Conservation (phyloP, 1,139 yeast genomes). For the Yamadazyma jaroonii region DNA sequence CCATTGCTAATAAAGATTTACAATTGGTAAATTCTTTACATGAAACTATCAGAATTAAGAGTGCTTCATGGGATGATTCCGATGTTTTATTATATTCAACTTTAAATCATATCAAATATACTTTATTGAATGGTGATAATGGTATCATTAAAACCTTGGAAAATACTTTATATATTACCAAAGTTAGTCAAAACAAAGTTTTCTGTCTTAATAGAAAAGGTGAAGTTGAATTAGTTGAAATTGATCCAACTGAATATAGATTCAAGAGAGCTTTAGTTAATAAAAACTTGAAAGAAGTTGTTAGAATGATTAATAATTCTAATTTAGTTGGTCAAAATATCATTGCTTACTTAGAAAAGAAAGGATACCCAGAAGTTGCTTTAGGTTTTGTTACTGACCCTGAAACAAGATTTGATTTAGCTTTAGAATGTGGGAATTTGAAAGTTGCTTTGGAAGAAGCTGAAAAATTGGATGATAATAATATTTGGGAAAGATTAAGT, state of each 20-base stretch:
- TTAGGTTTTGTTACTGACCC: slow-evolving; percentile 96
- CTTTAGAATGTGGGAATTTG: slow-evolving; percentile 89
- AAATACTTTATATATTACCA: slow-evolving; percentile 82
- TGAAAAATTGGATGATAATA: slow-evolving; percentile 61
- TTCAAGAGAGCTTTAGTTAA: slow-evolving; percentile 91
- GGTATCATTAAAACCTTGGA: slow-evolving; percentile 93
- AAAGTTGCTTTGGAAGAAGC: slow-evolving; percentile 90
- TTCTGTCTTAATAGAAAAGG: slow-evolving; percentile 86
- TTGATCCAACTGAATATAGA: slow-evolving; percentile 96
- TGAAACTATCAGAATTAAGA: slow-evolving; percentile 94
- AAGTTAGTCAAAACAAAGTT: slow-evolving; percentile 67
- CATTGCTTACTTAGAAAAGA: slow-evolving; percentile 89
- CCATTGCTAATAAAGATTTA: slow-evolving; percentile 77
- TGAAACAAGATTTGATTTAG: slow-evolving; percentile 92
- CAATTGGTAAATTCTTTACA: slow-evolving; percentile 83
- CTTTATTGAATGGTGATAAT: slow-evolving; percentile 87
- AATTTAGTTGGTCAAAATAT: slow-evolving; percentile 96
- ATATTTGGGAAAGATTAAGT: slow-evolving; percentile 80
- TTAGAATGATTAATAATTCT: slow-evolving; percentile 83
- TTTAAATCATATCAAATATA: slow-evolving; percentile 91
- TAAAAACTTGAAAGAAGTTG: slow-evolving; percentile 87
- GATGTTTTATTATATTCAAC: slow-evolving; percentile 92
- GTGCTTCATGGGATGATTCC: slow-evolving; percentile 97
- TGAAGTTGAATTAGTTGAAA: slow-evolving; percentile 69
- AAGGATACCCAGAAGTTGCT: slow-evolving; percentile 94